Evolutionary conservation across 805 yeast species (phyloP).

Genomic region (Candida ovalis): DNA sequence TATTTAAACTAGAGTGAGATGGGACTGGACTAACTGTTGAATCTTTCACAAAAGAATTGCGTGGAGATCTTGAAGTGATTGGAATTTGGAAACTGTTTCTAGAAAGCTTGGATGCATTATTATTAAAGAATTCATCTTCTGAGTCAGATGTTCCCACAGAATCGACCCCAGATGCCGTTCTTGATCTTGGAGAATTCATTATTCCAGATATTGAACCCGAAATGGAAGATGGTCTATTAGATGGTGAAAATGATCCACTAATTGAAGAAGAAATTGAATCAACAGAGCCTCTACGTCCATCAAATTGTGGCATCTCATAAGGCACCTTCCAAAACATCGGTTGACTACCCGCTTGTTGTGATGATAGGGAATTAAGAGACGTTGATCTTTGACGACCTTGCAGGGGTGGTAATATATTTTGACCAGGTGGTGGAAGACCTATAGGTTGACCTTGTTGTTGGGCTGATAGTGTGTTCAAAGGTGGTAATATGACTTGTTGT

Average conservation of each 20-base stretch:
- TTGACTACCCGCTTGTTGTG: slow-evolving; percentile 2
- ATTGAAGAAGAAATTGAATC: slow-evolving; percentile 49
- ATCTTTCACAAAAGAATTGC: slow-evolving; percentile 19
- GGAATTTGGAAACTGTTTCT: slow-evolving; percentile 24
- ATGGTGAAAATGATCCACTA: slow-evolving; percentile 31
- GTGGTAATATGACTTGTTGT: slow-evolving; percentile 24
- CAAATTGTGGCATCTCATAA: slow-evolving; percentile 45
- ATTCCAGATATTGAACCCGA: slow-evolving; percentile 15
- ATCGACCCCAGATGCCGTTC: slow-evolving; percentile 19
- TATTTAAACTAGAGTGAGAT: slow-evolving; percentile 22
- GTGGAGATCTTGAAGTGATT: slow-evolving; percentile 17
- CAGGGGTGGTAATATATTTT: slow-evolving; percentile 20
- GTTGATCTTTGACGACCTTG: slow-evolving; percentile 20
- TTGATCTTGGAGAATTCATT: slow-evolving; percentile 14
- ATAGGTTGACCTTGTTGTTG: not conserved
- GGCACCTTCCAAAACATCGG: slow-evolving; percentile 58
- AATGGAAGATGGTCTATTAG: slow-evolving; percentile 19
- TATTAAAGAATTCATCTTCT: slow-evolving; percentile 29
- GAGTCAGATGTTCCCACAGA: slow-evolving; percentile 31
- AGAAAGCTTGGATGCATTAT: slow-evolving; percentile 22
- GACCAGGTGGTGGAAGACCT: not conserved
- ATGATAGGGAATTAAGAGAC: slow-evolving; percentile 15
- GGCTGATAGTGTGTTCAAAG: slow-evolving; percentile 16
- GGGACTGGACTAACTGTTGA: slow-evolving; percentile 23
- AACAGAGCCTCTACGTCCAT: slow-evolving; percentile 37